Base-by-base conservation (phyloP, 208 protist species). In the Tritrichomonas foetus region DNA sequence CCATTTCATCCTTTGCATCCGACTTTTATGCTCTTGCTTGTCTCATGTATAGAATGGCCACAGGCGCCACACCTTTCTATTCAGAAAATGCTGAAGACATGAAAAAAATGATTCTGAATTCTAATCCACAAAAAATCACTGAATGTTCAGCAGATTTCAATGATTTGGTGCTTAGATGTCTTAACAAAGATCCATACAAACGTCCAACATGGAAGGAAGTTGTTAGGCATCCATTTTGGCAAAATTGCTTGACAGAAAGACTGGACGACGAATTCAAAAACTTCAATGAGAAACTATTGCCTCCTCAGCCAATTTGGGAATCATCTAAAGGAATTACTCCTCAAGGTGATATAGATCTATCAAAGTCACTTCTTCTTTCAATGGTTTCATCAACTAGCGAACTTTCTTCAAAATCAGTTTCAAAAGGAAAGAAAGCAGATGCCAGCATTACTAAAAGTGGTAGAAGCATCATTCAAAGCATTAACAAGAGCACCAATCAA, bases 171-270 rank as follows among this genome's bases (percentile, higher is more conserved):
- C 47, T 89, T 53, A 27, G 16, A 20, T 49, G 33, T 39, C 27
- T 89, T 16, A 39, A 50, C 14, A 89, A 89, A 57, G 30, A 89
- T 89, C 78, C 78, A 89, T 89, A 89, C 30, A 89, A 89, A 57
- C 8, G 78, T 36, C 78, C 78, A 39, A 61, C 41, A 33, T 89
- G 78, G 78, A 25, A 44, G 33, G 78, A 89, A 89, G 47, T 89
- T 22, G 47, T 49, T 5, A 47, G 39, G 5, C 78, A 89, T 89
- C 78, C 78, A 57, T 89, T 89, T 50, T 89, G 78, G 78, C 20
- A 89, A 57, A n/a, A 47, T 25, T 33, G 11, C 16, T 20, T 89
- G 2, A 16, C 22, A 69, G 64, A 69, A 11, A 69, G 64, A 69
- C 25, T 69, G 8, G 64, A 69, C n/a, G 3, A 69, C 8, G 3